These are phyloP conservation scores for Gracilariopsis chorda DNA, from an alignment of 23 red algal genomes.

Conservation along the genomic window DNA sequence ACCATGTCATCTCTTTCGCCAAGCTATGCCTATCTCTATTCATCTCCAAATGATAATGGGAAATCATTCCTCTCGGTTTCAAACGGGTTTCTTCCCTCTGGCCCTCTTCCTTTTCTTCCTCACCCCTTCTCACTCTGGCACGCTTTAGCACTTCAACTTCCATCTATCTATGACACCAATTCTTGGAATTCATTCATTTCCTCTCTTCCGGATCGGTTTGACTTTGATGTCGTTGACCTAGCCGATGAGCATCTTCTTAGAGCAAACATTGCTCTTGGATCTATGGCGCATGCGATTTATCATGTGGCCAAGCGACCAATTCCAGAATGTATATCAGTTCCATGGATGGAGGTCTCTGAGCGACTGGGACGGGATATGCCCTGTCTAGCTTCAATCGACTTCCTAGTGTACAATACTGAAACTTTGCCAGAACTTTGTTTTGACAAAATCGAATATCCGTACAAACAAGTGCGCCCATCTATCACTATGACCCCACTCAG, in stretches of 20 bases:
- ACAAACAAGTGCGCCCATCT: background rate
- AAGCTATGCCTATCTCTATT: background rate
- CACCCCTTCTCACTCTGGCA: background rate
- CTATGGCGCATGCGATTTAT: slow-evolving; percentile 8
- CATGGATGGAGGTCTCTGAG: background rate
- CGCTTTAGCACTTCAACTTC: background rate
- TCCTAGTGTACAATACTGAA: background rate
- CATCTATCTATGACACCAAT: background rate
- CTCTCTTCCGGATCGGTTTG: background rate
- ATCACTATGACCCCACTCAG: background rate
- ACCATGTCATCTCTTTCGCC: too few relatives aligned
- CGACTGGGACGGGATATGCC: background rate
- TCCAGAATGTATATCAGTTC: background rate
- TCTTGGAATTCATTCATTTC: background rate
- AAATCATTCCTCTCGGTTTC: background rate
- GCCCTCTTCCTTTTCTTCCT: background rate
- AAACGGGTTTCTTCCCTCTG: background rate
- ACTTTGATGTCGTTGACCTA: background rate
- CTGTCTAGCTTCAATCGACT: background rate
- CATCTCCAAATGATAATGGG: background rate
- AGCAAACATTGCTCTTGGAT: background rate
- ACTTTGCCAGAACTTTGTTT: background rate
- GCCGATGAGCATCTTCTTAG: background rate
- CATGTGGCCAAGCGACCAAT: background rate
- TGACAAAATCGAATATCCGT: background rate